Percentiles rank a stretch among this genome's conserved stretches.
phyloP scores from a whole-genome alignment of 2,329 filamentous ascomycete species.

The Zalaria obscura region DNA sequence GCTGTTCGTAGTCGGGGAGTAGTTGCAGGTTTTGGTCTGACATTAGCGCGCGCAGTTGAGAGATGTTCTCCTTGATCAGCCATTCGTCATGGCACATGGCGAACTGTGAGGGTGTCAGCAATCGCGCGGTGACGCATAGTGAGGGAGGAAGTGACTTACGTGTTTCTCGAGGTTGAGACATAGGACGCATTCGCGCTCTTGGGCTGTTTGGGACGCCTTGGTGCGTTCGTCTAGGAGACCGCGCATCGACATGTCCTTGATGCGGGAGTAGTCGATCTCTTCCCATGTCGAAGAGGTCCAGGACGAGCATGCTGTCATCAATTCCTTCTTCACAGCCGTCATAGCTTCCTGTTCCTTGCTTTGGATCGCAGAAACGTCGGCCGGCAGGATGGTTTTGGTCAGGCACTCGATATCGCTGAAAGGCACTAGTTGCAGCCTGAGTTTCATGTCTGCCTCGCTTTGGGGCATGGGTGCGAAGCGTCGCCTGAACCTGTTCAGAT shows the following conservation, averaged over 20 bases:
- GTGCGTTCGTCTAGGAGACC: slow-evolving; percentile 63
- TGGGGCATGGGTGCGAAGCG: slow-evolving; percentile 55
- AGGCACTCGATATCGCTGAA: slow-evolving; percentile 73
- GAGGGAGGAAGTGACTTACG: slow-evolving; percentile 37
- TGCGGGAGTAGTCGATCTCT: slow-evolving; percentile 66
- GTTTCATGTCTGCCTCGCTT: slow-evolving; percentile 49
- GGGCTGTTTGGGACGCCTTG: slow-evolving; percentile 47
- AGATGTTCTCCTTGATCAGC: slow-evolving; percentile 89
- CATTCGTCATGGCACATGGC: slow-evolving; percentile 95
- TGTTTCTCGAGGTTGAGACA: slow-evolving; percentile 81
- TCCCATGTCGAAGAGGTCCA: slow-evolving; percentile 70
- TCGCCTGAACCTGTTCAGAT: slow-evolving; percentile 54
- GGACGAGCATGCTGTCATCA: slow-evolving; percentile 53
- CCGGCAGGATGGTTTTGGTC: slow-evolving; percentile 45
- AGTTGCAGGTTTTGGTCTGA: slow-evolving; percentile 95
- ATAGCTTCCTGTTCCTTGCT: slow-evolving; percentile 31
- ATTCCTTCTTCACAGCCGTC: slow-evolving; percentile 50
- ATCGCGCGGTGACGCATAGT: slow-evolving; percentile 52
- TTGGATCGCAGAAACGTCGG: slow-evolving; percentile 23
- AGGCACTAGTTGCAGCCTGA: slow-evolving; percentile 55
- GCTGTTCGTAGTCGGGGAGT: slow-evolving; percentile 90
- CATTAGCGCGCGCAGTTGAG: slow-evolving; percentile 71
- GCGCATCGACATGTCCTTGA: slow-evolving; percentile 70
- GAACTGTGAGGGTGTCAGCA: slow-evolving; percentile 41
- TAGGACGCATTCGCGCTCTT: slow-evolving; percentile 48